Percentiles rank a stretch among this genome's conserved stretches.
Conservation (phyloP, 2,329 filamentous ascomycete genomes). For the Ceratocystis cubensis region DNA sequence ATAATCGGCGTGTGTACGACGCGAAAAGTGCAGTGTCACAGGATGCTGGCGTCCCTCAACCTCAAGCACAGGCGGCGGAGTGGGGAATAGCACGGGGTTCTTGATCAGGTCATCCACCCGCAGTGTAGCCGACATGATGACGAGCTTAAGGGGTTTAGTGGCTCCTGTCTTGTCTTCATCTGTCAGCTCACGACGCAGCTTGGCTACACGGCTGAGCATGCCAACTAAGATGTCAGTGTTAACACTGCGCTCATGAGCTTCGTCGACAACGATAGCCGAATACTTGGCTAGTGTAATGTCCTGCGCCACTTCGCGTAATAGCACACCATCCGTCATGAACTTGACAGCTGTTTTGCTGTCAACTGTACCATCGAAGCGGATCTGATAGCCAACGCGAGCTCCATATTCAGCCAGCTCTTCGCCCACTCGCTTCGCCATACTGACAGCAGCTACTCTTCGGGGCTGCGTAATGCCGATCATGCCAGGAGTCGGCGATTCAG, state of each 20-base stretch:
- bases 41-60: constrained; percentile 85
- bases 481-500: constrained; percentile 66
- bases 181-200: constrained; percentile 62
- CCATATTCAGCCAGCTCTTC: constrained; percentile 70
- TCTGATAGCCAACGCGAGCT: constrained; percentile 78
- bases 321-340: constrained; percentile 97
- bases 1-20: constrained; percentile 73
- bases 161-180: constrained; percentile 48
- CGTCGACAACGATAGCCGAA: constrained; percentile 86
- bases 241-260: constrained; percentile 92
- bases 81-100: constrained; percentile 67
- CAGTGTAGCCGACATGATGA: constrained; percentile 97
- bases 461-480: constrained; percentile 95
- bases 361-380: constrained; percentile 82
- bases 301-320: constrained; percentile 79
- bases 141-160: constrained; percentile 69
- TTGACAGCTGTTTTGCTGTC: constrained; percentile 77
- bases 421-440: constrained; percentile 85
- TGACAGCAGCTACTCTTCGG: constrained; percentile 85
- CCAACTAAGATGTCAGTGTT: constrained; percentile 98
- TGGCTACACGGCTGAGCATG: constrained; percentile 87
- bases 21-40: constrained; percentile 79
- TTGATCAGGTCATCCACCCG: constrained; percentile 81
- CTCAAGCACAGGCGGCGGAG: constrained; percentile 69
- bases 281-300: constrained; percentile 84